Evolutionary conservation across 1,284 basidiomycete genomes (phyloP).

Genomic region (Pascua guehoae): DNA sequence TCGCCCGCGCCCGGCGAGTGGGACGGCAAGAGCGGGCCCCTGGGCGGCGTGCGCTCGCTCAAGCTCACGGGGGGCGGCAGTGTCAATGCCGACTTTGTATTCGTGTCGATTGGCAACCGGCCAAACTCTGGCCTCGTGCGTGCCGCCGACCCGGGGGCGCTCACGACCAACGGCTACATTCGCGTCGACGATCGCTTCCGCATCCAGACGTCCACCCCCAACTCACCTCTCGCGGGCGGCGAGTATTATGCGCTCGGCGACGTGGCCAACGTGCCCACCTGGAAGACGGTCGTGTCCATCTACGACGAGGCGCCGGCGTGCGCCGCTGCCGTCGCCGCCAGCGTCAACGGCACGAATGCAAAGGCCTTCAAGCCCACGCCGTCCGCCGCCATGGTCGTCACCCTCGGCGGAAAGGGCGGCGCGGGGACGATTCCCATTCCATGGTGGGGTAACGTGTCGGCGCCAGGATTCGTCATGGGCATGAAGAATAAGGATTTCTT

Average conservation of each 20-base stretch:
- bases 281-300: slow-evolving; percentile 34
- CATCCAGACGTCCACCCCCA: slow-evolving; percentile 19
- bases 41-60: slow-evolving; percentile 32
- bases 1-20: slow-evolving; percentile 13
- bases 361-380: slow-evolving; percentile 27
- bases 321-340: slow-evolving; percentile 29
- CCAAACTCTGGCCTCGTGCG: slow-evolving; percentile 46
- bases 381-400: slow-evolving; percentile 27
- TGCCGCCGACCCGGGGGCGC: slow-evolving; percentile 34
- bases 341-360: slow-evolving; percentile 26
- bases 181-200: slow-evolving; percentile 42
- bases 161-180: slow-evolving; percentile 34
- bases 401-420: slow-evolving; percentile 30
- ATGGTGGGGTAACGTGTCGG: slow-evolving; percentile 20
- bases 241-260: slow-evolving; percentile 48
- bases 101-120: slow-evolving; percentile 48
- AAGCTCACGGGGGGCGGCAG: slow-evolving; percentile 33
- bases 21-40: slow-evolving; percentile 27
- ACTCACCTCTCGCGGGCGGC: slow-evolving; percentile 19
- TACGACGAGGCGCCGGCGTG: slow-evolving; percentile 11
- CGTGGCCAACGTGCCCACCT: slow-evolving; percentile 32
- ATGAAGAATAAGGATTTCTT: slow-evolving; percentile 32
- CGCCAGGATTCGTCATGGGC: slow-evolving; percentile 30
- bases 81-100: slow-evolving; percentile 50
- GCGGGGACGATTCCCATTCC: slow-evolving; percentile 27